These are phyloP conservation scores for Bremia lactucae DNA, from an alignment of 352 stramenopile species.

Conservation along the genomic window DNA sequence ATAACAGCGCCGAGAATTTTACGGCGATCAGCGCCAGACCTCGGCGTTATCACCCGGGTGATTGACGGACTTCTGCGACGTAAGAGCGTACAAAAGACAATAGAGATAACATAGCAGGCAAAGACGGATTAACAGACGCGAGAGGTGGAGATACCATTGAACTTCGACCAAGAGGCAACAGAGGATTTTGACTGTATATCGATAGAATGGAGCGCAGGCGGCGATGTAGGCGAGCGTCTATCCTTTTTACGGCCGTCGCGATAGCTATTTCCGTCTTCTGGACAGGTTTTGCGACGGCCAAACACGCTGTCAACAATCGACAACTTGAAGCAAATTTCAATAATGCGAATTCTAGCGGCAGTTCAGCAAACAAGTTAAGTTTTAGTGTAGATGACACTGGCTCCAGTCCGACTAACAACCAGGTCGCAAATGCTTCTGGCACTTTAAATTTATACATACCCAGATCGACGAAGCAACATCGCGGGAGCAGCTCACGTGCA, in stretches of 20 bases:
- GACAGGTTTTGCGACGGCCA: conserved; percentile 2
- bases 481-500: conserved; percentile 1
- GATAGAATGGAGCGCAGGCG: conserved; percentile 12
- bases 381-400: background rate
- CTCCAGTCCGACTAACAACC: conserved; percentile 1
- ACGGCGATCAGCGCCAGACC: conserved; percentile 7
- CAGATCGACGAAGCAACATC: background rate
- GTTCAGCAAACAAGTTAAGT: too few species aligned
- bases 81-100: background rate
- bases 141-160: background rate
- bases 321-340: conserved; percentile 1
- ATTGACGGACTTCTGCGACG: too few species aligned
- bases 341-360: conserved; percentile 2
- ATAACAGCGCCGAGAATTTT: conserved; percentile 9
- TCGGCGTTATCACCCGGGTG: conserved; percentile 6
- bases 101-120: background rate
- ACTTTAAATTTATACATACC: background rate
- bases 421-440: conserved; percentile 2
- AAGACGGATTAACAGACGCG: background rate
- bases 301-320: conserved; percentile 1
- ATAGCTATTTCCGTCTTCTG: conserved; percentile 2
- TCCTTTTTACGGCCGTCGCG: conserved; percentile 5
- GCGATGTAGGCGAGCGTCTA: conserved; percentile 7
- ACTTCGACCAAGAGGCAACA: too few species aligned
- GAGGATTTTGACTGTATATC: conserved; percentile 10